A percentile compares a stretch with the other conserved stretches of the same genome.
Evolutionary conservation across 345 rosid species (phyloP).

Genomic region (Hibiscus syriacus): DNA sequence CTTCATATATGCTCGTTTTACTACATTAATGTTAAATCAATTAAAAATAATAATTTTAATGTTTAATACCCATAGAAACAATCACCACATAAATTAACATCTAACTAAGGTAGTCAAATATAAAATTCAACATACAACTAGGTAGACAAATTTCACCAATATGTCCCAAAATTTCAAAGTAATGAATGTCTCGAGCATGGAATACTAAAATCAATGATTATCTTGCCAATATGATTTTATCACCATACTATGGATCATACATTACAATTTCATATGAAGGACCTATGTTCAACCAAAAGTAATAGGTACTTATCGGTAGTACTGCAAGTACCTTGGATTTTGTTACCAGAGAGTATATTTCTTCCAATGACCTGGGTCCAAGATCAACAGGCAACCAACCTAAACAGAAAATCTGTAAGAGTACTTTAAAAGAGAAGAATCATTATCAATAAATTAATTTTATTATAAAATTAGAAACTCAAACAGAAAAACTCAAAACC

Average conservation of each 20-base stretch:
- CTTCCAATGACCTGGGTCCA: conserved; percentile 49
- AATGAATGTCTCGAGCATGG: not conserved
- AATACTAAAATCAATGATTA: not conserved
- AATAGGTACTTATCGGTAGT: not conserved
- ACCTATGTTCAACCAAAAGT: not conserved
- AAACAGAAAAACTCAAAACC: not conserved
- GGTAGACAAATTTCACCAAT: not conserved
- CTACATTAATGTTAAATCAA: not conserved
- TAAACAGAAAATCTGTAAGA: conserved; percentile 15
- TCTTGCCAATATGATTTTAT: not conserved
- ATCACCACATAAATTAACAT: not conserved
- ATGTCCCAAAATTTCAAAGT: not conserved
- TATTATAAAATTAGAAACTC: not conserved
- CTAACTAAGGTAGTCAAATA: not conserved
- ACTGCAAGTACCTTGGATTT: conserved; percentile 41
- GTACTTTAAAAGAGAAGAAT: not conserved
- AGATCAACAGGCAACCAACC: conserved; percentile 63
- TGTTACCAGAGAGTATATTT: conserved; percentile 34
- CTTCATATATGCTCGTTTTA: not conserved
- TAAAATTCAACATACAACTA: not conserved
- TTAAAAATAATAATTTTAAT: not conserved
- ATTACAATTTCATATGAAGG: not conserved
- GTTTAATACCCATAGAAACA: not conserved
- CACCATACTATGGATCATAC: not conserved
- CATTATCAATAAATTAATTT: not conserved